Base-by-base conservation (phyloP, 495 filamentous ascomycete genomes). In the Hypoxylon perforatum region DNA sequence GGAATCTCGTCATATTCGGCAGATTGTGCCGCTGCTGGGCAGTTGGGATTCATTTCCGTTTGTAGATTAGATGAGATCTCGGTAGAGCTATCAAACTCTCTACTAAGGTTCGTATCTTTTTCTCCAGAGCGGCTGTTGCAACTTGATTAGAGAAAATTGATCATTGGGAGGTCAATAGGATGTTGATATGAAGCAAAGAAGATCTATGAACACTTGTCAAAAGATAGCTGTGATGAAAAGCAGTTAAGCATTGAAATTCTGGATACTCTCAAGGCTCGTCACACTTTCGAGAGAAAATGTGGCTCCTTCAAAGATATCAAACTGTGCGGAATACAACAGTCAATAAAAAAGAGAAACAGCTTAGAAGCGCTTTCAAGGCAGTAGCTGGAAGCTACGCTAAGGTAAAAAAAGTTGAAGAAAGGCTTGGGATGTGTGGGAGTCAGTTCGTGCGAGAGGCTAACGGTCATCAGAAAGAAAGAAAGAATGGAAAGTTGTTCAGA, bases 211-310 rank as follows among this genome's bases (percentile, higher is more conserved):
- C 52, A 67, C 64, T 67, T 67, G 58, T 67, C 57, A 42, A 28
- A 25, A 49, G 54, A 58, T 44, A 48, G 23, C 35, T 57, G 28
- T 56, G 56, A 53, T 36, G 11, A 19, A 36, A 30, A 52, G 55
- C 4, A 48, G 18, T 45, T 41, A 17, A 19, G 18, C 15, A 45
- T 46, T 18, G 4, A 53, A 33, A 4, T 9, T 33, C 35, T 58
- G n/a, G 45, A 41, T 59, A 41, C 21, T 67, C 58, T 67, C 64
- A 67, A 67, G 64, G 64, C 64, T 35, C 64, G 58, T 62, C 57
- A 67, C 64, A 67, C 64, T 67, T 67, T 67, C 64, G 41, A 58
- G 12, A 5, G 51, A 62, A 62, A 62, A 54, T 67, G 48, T 62
- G 58, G 64, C 64, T 62, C 64, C 64, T 67, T 62, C 52, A 63